Evolutionary conservation across 306 rosid genomes (phyloP).

Genomic region (Malus fusca): DNA sequence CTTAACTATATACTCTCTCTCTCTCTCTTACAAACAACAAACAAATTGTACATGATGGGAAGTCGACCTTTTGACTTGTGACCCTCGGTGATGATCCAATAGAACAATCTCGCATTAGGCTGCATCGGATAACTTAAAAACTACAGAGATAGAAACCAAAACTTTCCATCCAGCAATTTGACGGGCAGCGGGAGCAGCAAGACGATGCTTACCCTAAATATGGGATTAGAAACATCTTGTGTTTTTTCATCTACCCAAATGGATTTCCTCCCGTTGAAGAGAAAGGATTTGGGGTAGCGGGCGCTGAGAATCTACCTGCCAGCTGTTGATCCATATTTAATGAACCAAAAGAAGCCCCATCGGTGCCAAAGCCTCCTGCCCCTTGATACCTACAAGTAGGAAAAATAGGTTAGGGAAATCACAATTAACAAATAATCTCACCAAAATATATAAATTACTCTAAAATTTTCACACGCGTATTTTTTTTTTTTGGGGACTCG

Average conservation of each 20-base stretch:
- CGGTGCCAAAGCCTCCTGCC: slow-evolving; percentile 31
- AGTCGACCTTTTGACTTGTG: slow-evolving; percentile 21
- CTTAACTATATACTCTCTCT: slow-evolving; percentile 19
- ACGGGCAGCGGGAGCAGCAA: slow-evolving; percentile 29
- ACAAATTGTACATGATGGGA: slow-evolving; percentile 37
- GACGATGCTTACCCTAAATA: slow-evolving; percentile 35
- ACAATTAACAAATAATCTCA: background rate
- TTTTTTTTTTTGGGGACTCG: background rate
- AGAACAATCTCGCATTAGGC: slow-evolving; percentile 23
- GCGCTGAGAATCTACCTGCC: slow-evolving; percentile 38
- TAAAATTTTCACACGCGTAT: background rate
- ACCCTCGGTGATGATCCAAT: slow-evolving; percentile 14
- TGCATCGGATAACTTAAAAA: slow-evolving; percentile 3
- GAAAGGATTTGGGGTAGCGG: slow-evolving; percentile 48
- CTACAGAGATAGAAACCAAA: slow-evolving; percentile 25
- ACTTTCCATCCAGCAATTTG: slow-evolving; percentile 44
- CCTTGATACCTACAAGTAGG: slow-evolving; percentile 57
- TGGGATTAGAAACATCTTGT: slow-evolving; percentile 12
- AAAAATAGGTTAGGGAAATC: background rate
- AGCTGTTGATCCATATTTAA: slow-evolving; percentile 53
- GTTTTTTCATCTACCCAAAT: slow-evolving; percentile 44
- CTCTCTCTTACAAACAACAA: slow-evolving; percentile 28
- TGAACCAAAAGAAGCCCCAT: slow-evolving; percentile 46
- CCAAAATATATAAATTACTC: background rate
- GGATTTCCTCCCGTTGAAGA: slow-evolving; percentile 69